Evolutionary conservation across 2,329 filamentous ascomycete genomes (phyloP), one percentile per base, ranked within the genome.

Genomic region (Pseudonectria buxi): DNA sequence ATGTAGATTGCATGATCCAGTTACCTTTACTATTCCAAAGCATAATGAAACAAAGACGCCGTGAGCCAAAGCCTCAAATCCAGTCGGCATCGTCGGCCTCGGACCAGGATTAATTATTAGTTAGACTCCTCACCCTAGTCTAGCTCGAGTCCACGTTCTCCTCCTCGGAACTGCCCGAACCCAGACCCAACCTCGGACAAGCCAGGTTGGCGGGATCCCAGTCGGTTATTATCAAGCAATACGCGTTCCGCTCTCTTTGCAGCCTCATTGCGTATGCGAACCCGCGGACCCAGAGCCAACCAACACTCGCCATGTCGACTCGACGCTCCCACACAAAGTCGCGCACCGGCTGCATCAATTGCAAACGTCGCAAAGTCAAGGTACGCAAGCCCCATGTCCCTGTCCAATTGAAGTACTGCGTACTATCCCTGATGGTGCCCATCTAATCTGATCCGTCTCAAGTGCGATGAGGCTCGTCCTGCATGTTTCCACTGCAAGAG

Each of bases 331-430:
- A 58, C 6, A 66, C 53, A 30, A 58, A 58, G 39, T 58, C 56
- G 36, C 50, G 56, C 10, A 58, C 44, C 10, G 56, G 56, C 28
- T 58, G 56, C 38, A 36, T 35, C 27, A 53, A 55, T 40, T 58
- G 56, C 41, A 58, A 58, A 43, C 45, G 50, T 7, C 53, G 56
- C 25, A 58, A 58, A 36, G 55, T 58, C 16, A 58, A 58, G 46
- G 56, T 58, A 43, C 27, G 52, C 37, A 18, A n/a, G n/a, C n/a
- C n/a, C n/a, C n/a, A n/a, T n/a, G 18, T 11, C 26, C 10, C 14
- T 27, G 13, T 18, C 9, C 10, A 12, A 26, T 22, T 15, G 18
- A 12, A 4, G 11, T 14, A 7, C 4, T 14, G 15, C 6, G 14
- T 26, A n/a, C 25, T 12, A n/a, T 26, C 7, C 24, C n/a, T n/a